Conservation (phyloP, 495 filamentous ascomycete species). For the Staphylotrichum longicolle region DNA sequence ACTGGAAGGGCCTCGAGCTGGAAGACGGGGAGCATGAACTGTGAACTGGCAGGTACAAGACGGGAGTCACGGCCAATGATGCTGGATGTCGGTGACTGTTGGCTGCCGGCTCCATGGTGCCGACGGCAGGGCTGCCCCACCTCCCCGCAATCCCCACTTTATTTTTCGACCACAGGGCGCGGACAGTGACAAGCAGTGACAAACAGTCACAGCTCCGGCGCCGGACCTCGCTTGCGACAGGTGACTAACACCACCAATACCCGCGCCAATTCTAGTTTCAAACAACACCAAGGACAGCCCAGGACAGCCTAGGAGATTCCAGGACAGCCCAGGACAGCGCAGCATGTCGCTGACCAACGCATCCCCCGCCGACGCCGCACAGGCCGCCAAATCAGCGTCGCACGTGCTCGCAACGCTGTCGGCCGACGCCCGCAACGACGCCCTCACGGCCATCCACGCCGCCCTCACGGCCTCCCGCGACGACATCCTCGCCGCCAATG, state of each 20-base stretch:
- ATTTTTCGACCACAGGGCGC: conserved; percentile 9
- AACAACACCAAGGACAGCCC: background rate
- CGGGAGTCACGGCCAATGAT: no score
- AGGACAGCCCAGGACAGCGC: background rate
- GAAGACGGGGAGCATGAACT: no score
- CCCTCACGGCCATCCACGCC: conserved; percentile 74
- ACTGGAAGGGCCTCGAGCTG: no score
- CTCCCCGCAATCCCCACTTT: conserved; percentile 7
- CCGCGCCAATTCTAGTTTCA: background rate
- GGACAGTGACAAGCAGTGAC: background rate
- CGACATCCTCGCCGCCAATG: conserved; percentile 81
- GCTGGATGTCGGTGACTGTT: no score
- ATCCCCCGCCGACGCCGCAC: conserved; percentile 62
- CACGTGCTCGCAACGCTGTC: conserved; percentile 65
- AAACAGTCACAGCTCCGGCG: conserved; percentile 3
- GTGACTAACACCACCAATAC: conserved; percentile 13
- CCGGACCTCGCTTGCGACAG: conserved; percentile 14
- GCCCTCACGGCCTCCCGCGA: conserved; percentile 65
- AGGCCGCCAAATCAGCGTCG: conserved; percentile 67
- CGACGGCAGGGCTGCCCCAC: background rate
- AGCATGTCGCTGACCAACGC: conserved; percentile 76
- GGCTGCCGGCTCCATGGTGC: no score
- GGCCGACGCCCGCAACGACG: conserved; percentile 69
- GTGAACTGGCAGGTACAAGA: no score
- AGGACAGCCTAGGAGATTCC: background rate